Conservation (phyloP, 2,329 filamentous ascomycete species). For the Aciculosporium take region DNA sequence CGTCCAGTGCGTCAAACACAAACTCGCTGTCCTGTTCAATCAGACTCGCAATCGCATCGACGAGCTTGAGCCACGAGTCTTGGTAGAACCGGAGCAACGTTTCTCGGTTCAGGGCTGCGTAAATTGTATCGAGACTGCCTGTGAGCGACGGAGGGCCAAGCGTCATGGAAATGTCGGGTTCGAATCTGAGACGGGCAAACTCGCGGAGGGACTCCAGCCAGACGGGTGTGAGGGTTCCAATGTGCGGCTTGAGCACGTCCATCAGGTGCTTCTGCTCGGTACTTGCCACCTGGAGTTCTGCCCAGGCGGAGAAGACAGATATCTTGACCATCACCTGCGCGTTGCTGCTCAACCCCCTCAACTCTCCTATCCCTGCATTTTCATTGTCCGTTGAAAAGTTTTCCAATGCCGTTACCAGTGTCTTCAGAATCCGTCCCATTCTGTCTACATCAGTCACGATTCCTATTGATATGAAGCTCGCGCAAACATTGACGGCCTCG, state of each 20-base stretch:
- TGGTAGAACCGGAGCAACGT: constrained; percentile 93
- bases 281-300: constrained; percentile 89
- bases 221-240: constrained; percentile 76
- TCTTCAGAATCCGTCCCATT: constrained; percentile 97
- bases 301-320: constrained; percentile 94
- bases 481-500: constrained; percentile 92
- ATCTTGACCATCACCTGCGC: constrained; percentile 98
- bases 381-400: constrained; percentile 77
- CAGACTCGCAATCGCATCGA: constrained; percentile 91
- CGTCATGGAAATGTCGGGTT: constrained; percentile 91
- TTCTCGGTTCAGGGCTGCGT: constrained; percentile 86
- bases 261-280: constrained; percentile 80
- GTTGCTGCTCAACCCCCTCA: constrained; percentile 86
- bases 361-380: constrained; percentile 77
- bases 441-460: constrained; percentile 95
- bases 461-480: constrained; percentile 92
- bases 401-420: constrained; percentile 77
- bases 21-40: constrained; percentile 97
- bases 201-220: constrained; percentile 91
- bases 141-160: constrained; percentile 68
- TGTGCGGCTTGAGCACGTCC: constrained; percentile 78
- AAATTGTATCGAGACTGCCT: constrained; percentile 82
- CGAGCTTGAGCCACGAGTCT: constrained; percentile 89
- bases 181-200: constrained; percentile 83
- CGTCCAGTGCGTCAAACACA: constrained; percentile 91